Conservation (phyloP, 177 flowering plant genomes). For the Telopea speciosissima region DNA sequence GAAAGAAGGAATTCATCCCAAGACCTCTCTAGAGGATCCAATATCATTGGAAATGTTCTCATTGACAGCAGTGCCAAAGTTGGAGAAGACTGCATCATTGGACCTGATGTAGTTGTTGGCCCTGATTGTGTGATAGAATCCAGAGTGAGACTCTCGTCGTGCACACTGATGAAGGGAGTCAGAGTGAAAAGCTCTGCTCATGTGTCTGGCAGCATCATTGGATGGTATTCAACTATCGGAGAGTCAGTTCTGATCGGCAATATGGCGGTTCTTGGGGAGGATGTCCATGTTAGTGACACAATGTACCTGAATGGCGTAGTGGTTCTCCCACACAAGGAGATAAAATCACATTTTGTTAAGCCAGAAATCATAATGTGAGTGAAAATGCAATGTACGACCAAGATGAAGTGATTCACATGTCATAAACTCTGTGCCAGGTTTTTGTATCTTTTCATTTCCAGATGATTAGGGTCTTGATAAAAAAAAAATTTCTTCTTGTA, state of each 20-base stretch:
- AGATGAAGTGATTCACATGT: not conserved
- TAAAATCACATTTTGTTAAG: slow-evolving; percentile 35
- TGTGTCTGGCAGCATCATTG: slow-evolving; percentile 40
- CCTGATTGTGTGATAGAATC: slow-evolving; percentile 44
- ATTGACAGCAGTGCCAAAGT: slow-evolving; percentile 34
- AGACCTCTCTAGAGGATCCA: slow-evolving; percentile 26
- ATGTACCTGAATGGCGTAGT: slow-evolving; percentile 43
- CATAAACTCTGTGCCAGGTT: not conserved
- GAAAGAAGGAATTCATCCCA: slow-evolving; percentile 25
- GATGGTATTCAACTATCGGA: slow-evolving; percentile 49
- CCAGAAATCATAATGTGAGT: slow-evolving; percentile 46
- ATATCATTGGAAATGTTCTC: slow-evolving; percentile 38
- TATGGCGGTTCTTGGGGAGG: slow-evolving; percentile 49
- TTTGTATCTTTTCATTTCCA: not conserved
- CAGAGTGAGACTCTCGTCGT: slow-evolving; percentile 42
- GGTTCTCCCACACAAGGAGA: slow-evolving; percentile 50
- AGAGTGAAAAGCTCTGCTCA: slow-evolving; percentile 36
- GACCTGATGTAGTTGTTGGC: slow-evolving; percentile 48
- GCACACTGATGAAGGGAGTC: slow-evolving; percentile 41
- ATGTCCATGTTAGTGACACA: slow-evolving; percentile 45
- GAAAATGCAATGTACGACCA: not conserved
- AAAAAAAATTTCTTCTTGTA: not conserved
- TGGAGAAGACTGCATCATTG: slow-evolving; percentile 45
- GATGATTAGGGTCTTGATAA: not conserved
- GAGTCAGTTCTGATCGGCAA: slow-evolving; percentile 35